Evolutionary conservation across 805 yeast species (phyloP), one percentile per base, ranked within the genome.

Genomic region (Candida ortonii): DNA sequence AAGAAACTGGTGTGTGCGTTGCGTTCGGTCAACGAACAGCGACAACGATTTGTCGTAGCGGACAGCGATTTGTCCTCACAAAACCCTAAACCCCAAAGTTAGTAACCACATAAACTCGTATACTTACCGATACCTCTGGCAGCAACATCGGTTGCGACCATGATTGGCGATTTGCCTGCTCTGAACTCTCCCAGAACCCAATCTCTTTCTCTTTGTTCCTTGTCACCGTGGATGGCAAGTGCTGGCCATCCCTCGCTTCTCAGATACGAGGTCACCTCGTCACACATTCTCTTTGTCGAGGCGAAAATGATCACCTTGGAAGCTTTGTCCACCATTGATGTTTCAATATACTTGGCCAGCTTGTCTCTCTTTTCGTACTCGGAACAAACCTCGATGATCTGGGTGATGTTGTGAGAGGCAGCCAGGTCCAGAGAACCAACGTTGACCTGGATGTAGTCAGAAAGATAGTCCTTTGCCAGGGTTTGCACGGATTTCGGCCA

Each of bases 101-200:
- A 43, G 44, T 36, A 39, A 37, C n/a, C 8, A 16, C 25, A 13
- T 22, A 24, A 23, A 33, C 31, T 29, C 16, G 23, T 22, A 33
- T 34, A 85, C 96, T 68, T 86, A 87, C 96, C 97, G 71, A 93
- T 88, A 80, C 98, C 98, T 77, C 98, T 85, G 50, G 98, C 96
- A 46, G 98, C 98, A 64, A 93, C 98, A 67, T 93, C 98, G 47
- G 98, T 93, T 44, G 98, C 98, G 61, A 89, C 96, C 97, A 93
- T 88, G 57, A 93, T 82, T 48, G 96, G 96, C 36, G 94, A 80
- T 65, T 80, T 84, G 54, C 97, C 97, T 42, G 77, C 59, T 76
- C 84, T 85, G 73, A 93, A 93, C 68, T 90, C 96, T 51, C 70
- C 74, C 65, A 93, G 71, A 52, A 90, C 97, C 97, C 97, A 93